These are phyloP conservation scores for Ceratocystis papillata DNA, from an alignment of 2,329 filamentous ascomycete species.

Conservation along the genomic window DNA sequence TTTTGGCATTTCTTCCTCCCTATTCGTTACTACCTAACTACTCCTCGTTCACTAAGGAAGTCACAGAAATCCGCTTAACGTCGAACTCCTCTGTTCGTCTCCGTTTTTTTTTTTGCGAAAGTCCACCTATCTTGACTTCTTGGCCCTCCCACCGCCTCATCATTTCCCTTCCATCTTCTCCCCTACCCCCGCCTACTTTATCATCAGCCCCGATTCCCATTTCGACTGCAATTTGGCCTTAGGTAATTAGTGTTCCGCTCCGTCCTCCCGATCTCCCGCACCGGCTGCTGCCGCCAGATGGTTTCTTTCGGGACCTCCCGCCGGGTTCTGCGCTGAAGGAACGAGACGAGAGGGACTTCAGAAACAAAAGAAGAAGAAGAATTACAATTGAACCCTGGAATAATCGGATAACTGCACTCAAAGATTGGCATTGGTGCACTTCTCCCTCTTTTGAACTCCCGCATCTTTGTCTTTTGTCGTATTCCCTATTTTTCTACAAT, in stretches of 20 bases:
- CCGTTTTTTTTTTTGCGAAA: not conserved
- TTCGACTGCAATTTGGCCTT: not conserved
- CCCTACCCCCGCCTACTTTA: not conserved
- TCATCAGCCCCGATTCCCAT: too few species aligned
- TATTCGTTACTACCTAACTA: not conserved
- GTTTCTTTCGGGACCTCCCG: conserved; percentile 15
- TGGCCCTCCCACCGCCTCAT: not conserved
- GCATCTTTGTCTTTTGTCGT: not conserved
- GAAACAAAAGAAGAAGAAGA: not conserved
- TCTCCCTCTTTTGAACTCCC: not conserved
- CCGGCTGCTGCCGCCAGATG: conserved; percentile 16
- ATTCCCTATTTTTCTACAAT: not conserved
- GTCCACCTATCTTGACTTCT: not conserved
- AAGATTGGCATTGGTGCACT: not conserved
- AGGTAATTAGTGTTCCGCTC: not conserved
- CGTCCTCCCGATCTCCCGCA: conserved; percentile 1
- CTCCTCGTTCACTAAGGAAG: not conserved
- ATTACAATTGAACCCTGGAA: not conserved
- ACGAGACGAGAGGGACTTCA: conserved; percentile 4
- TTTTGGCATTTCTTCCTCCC: not conserved
- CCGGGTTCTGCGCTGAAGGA: conserved; percentile 17
- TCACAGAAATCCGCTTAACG: not conserved
- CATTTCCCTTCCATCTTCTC: not conserved
- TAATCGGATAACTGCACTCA: not conserved
- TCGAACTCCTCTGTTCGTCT: not conserved